Evolutionary conservation across 371 early-diverging fungal genomes (phyloP), one percentile per base, ranked within the genome.

Genomic region (Spraguea lophii): DNA sequence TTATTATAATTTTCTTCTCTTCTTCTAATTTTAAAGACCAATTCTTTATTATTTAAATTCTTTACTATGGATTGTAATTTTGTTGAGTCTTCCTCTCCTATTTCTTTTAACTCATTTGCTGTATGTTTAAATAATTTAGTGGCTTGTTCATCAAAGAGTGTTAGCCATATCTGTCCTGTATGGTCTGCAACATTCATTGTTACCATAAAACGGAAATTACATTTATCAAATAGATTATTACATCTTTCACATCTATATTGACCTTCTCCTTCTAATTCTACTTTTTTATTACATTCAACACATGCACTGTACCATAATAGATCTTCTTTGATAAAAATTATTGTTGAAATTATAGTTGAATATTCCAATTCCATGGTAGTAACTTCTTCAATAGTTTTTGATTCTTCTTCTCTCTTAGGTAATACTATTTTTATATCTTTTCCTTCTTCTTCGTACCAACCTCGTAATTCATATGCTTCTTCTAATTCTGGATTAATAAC

Each of bases 241-340:
- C 71, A 70, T 52, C 61, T 70, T 42, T 58, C 59, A 45, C 71
- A 70, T 36, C 57, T 58, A 45, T 62, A 70, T 22, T 25, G 19
- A 7, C 59, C 59, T 39, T 48, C 32, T 12, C 49, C 57, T 27
- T 67, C 57, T 21, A 44, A 21, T 12, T 24, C 40, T 4, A 67
- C 67, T 38, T 65, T 65, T 52, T 70, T 70, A n/a, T 64, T 70
- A 38, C 65, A 63, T 12, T 52, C 44, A 2, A 43, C 34, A 46
- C 70, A 70, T 16, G 65, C 44, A 9, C 46, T 41, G 36, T 66
- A 70, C 32, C 39, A 56, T 19, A 64, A 19, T 1, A 9, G 43
- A 42, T 66, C 65, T 46, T 66, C 64, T 39, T 61, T 59, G 16
- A 70, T 15, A 37, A 38, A 54, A 32, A 61, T 54, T 0, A 70